Percentiles rank a stretch among this genome's conserved stretches.
These are phyloP conservation scores for Populus trichocarpa DNA, from an alignment of 441 rosid species.

Conservation along the genomic window DNA sequence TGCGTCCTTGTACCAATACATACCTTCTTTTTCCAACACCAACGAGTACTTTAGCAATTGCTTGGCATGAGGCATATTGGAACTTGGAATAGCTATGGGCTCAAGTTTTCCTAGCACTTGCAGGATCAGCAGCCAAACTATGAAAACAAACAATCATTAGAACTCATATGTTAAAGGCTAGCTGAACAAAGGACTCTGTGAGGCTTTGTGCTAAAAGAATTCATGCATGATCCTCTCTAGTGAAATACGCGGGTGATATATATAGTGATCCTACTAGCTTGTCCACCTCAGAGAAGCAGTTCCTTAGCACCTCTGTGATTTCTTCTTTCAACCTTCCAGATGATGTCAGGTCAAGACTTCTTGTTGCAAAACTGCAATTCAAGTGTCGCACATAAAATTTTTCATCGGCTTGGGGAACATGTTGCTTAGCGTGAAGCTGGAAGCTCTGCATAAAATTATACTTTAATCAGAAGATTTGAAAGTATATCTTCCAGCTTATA, in stretches of 20 bases:
- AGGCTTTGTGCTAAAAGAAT: neutral
- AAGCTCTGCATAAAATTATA: slow-evolving; percentile 1
- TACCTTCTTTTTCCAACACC: neutral
- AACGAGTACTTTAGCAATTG: neutral
- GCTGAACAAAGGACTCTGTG: neutral
- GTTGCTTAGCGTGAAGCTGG: neutral
- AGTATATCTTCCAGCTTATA: neutral
- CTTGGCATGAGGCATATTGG: neutral
- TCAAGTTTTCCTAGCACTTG: neutral
- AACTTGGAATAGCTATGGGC: neutral
- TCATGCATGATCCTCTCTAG: neutral
- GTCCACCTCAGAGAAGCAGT: neutral
- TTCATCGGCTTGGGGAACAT: neutral
- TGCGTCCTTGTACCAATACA: neutral
- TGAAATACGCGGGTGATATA: neutral
- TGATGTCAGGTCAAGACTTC: neutral
- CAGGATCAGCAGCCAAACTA: neutral
- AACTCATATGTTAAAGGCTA: neutral
- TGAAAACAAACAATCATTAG: neutral
- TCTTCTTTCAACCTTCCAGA: neutral
- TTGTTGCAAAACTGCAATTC: neutral
- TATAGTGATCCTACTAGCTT: too few species aligned
- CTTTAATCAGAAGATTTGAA: neutral
- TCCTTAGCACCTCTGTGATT: neutral
- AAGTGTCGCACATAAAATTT: neutral